phyloP scores from a whole-genome alignment of 2,329 filamentous ascomycete species.

The Diplodia mutila region DNA sequence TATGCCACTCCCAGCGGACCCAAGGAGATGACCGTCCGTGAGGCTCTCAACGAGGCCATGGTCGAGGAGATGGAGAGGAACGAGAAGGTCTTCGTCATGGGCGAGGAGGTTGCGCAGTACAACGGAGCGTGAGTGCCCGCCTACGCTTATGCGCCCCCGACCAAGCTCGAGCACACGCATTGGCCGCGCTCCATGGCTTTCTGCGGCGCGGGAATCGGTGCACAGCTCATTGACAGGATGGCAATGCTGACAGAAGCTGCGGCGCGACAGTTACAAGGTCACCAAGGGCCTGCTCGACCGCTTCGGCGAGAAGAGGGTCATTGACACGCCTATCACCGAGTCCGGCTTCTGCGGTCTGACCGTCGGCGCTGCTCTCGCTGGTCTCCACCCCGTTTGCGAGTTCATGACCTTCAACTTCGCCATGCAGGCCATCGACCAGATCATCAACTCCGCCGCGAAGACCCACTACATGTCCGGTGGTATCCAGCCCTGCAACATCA shows the following conservation, averaged over 20 bases:
- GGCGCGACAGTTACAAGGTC: slow-evolving; percentile 78
- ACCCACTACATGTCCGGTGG: slow-evolving; percentile 99
- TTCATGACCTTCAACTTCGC: slow-evolving; percentile 99
- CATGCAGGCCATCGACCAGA: slow-evolving; percentile 99
- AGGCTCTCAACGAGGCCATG: slow-evolving; percentile 96
- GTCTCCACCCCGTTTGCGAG: slow-evolving; percentile 93
- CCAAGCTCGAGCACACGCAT: not conserved
- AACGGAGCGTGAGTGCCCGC: slow-evolving; percentile 76
- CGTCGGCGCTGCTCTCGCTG: slow-evolving; percentile 91
- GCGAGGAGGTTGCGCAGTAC: slow-evolving; percentile 99
- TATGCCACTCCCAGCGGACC: slow-evolving; percentile 64
- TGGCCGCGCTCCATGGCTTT: not conserved
- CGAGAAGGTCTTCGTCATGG: slow-evolving; percentile 91
- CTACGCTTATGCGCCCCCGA: slow-evolving; percentile 8
- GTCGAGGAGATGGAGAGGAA: slow-evolving; percentile 96
- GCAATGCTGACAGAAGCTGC: slow-evolving; percentile 42
- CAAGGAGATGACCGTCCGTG: slow-evolving; percentile 96
- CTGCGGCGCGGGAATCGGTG: not conserved
- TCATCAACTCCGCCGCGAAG: slow-evolving; percentile 98
- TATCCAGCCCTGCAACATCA: slow-evolving; percentile 99
- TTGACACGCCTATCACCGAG: slow-evolving; percentile 98
- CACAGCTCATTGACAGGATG: not conserved
- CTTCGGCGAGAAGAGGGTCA: slow-evolving; percentile 96
- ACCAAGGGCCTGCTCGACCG: slow-evolving; percentile 96
- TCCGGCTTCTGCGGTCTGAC: slow-evolving; percentile 93